A percentile compares a stretch with the other conserved stretches of the same genome.
phyloP scores from a whole-genome alignment of 1,284 basidiomycete species.

The Cystobasidium slooffiae region DNA sequence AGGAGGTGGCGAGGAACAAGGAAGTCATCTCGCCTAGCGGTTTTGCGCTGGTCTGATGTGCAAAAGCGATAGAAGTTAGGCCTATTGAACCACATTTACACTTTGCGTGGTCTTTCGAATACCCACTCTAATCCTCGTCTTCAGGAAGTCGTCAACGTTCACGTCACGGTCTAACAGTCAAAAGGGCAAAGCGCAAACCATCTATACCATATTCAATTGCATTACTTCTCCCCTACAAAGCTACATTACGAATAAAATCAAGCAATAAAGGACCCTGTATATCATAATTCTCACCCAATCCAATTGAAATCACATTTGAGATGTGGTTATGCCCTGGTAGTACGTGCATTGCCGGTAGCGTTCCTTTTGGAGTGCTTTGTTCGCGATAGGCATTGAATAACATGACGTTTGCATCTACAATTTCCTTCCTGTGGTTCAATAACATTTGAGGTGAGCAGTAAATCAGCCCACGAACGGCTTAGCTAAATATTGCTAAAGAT shows the following conservation, averaged over 20 bases:
- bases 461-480: not conserved
- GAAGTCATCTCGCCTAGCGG: conserved; percentile 20
- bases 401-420: conserved; percentile 46
- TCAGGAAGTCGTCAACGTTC: no score
- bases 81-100: no score
- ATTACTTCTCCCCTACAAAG: not conserved
- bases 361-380: conserved; percentile 38
- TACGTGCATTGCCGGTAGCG: conserved; percentile 44
- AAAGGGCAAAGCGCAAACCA: no score
- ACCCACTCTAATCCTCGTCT: no score
- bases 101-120: no score
- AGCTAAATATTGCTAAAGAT: not conserved
- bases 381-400: conserved; percentile 46
- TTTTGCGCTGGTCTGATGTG: conserved; percentile 16
- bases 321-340: conserved; percentile 47
- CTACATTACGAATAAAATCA: conserved; percentile 5
- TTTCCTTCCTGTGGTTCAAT: conserved; percentile 38
- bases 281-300: conserved; percentile 42
- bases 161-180: no score
- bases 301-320: conserved; percentile 47
- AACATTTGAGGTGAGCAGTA: no score
- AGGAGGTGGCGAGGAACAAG: conserved; percentile 34
- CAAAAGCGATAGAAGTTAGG: no score
- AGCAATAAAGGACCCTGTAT: conserved; percentile 32
- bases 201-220: not conserved